Evolutionary conservation across 1,139 yeast species (phyloP).

Genomic region (Kazachstania sp.): DNA sequence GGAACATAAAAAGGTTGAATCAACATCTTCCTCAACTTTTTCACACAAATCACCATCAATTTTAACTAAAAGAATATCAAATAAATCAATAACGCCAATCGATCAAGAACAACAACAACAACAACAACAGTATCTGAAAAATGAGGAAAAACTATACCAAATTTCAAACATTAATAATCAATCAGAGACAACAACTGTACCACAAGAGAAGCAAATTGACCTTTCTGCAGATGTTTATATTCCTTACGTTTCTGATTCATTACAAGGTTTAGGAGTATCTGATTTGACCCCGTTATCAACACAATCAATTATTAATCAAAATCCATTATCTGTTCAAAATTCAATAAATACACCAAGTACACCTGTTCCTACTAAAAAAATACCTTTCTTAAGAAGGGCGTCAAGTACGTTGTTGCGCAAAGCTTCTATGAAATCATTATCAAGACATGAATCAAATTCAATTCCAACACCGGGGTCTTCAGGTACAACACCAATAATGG

Average conservation of each 20-base stretch:
- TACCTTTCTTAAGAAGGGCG: conserved; percentile 27
- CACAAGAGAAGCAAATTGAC: neutral
- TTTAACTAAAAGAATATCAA: conserved; percentile 1
- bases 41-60: neutral
- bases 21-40: conserved; percentile 1
- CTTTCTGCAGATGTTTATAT: neutral
- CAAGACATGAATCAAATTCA: neutral
- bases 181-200: neutral
- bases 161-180: conserved; percentile 6
- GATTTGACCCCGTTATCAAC: conserved; percentile 1
- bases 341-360: neutral
- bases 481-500: neutral
- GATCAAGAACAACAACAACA: neutral
- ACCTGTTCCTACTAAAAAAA: conserved; percentile 10
- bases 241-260: neutral
- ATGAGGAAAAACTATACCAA: conserved; percentile 13
- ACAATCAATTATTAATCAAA: neutral
- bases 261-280: neutral
- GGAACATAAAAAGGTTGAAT: neutral
- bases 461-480: neutral
- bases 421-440: conserved; percentile 12
- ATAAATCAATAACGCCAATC: neutral
- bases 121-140: neutral
- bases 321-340: neutral
- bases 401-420: conserved; percentile 27